These are phyloP conservation scores for Blastocystis sp. DNA, from an alignment of 352 stramenopile genomes.

Conservation along the genomic window DNA sequence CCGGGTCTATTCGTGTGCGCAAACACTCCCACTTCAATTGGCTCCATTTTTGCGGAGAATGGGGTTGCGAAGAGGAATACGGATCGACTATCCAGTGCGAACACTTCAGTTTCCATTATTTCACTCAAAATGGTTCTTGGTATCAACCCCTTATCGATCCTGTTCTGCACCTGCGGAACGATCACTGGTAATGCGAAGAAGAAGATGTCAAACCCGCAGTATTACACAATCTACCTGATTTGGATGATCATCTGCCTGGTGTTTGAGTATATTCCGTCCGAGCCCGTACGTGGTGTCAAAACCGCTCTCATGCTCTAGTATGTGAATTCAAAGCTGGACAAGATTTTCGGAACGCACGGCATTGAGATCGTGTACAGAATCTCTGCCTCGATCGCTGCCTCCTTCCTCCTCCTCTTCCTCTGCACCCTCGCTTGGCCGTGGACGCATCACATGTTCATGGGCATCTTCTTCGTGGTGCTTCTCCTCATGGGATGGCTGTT, in stretches of 20 bases:
- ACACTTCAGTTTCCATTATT: too few relatives aligned
- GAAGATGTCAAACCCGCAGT: constrained; percentile 48
- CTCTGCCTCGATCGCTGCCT: not conserved
- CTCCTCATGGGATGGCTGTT: not conserved
- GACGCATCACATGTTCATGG: constrained; percentile 19
- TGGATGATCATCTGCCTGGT: not conserved
- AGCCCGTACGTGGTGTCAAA: not conserved
- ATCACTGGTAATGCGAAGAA: constrained; percentile 6
- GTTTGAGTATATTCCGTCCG: constrained; percentile 13
- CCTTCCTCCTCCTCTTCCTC: constrained; percentile 8
- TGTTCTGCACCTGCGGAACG: not conserved
- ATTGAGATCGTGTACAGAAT: constrained; percentile 33
- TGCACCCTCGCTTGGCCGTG: constrained; percentile 8
- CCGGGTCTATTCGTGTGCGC: too few relatives aligned
- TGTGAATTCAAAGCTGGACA: constrained; percentile 18
- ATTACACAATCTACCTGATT: constrained; percentile 4
- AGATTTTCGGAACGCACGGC: constrained; percentile 11
- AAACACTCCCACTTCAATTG: too few relatives aligned
- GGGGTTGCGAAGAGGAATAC: too few relatives aligned
- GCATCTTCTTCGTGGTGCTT: constrained; percentile 1
- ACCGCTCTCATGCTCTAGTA: constrained; percentile 24
- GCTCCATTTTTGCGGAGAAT: too few relatives aligned
- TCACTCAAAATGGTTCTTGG: too few relatives aligned
- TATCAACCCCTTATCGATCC: too few relatives aligned
- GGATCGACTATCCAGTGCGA: too few relatives aligned